Evolutionary conservation across 345 rosid genomes (phyloP).

Genomic region (Orychophragmus violaceus): DNA sequence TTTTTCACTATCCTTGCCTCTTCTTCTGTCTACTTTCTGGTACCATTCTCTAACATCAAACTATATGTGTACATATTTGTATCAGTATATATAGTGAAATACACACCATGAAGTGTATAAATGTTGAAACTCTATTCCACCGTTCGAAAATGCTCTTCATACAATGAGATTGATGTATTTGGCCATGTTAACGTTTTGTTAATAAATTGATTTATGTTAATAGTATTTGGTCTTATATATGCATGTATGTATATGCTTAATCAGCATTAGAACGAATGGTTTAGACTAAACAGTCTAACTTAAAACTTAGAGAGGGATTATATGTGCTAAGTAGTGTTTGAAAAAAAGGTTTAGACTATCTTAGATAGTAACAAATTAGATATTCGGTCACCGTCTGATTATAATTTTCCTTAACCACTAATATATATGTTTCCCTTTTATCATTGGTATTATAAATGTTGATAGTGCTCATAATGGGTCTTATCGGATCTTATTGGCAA

Average conservation of each 20-base stretch:
- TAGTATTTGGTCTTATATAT: not conserved
- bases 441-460: conserved; percentile 4
- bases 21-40: conserved; percentile 70
- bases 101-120: not conserved
- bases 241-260: not conserved
- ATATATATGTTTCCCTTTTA: not conserved
- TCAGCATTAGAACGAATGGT: not conserved
- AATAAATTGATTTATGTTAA: not conserved
- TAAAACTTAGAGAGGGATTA: not conserved
- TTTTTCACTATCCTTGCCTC: conserved; percentile 64
- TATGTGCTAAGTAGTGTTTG: conserved; percentile 6
- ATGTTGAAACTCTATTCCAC: not conserved
- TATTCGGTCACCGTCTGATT: not conserved
- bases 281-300: not conserved
- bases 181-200: not conserved
- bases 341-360: not conserved
- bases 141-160: not conserved
- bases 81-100: not conserved
- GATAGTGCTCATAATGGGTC: conserved; percentile 19
- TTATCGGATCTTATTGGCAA: conserved; percentile 5
- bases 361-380: not conserved
- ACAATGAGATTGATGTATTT: not conserved
- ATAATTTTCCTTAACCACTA: not conserved
- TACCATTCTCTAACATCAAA: conserved; percentile 24
- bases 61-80: not conserved